Conservation (phyloP, 129 eudicot species). For the Pulicaria dysenterica region DNA sequence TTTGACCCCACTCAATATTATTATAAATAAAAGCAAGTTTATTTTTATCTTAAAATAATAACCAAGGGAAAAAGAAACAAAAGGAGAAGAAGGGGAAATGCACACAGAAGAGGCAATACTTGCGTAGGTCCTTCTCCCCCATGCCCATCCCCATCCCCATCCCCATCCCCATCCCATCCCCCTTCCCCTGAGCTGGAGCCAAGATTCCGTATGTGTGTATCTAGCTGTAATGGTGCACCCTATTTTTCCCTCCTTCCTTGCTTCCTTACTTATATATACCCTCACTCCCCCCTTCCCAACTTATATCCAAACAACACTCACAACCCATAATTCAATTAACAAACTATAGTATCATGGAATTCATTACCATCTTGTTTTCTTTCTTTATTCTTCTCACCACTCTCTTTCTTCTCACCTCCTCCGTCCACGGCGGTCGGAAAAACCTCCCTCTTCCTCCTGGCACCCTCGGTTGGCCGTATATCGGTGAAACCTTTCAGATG, state of each 20-base stretch:
- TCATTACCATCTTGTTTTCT: slow-evolving; percentile 30
- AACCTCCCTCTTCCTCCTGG: slow-evolving; percentile 86
- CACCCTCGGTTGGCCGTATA: slow-evolving; percentile 88
- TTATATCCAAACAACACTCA: slow-evolving; percentile 25
- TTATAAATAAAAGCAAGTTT: too few species aligned
- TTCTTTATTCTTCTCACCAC: slow-evolving; percentile 22
- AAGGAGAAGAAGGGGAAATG: not conserved
- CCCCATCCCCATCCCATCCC: slow-evolving; percentile 22
- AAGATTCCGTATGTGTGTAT: slow-evolving; percentile 71
- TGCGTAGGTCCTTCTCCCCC: slow-evolving; percentile 25
- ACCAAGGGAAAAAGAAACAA: not conserved
- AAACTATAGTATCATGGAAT: slow-evolving; percentile 48
- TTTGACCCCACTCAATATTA: too few species aligned
- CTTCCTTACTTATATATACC: slow-evolving; percentile 45
- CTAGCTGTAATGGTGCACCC: slow-evolving; percentile 61
- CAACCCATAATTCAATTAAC: not conserved
- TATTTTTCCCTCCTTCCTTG: not conserved
- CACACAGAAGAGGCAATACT: slow-evolving; percentile 17
- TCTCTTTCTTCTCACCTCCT: slow-evolving; percentile 30
- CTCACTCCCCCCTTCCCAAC: slow-evolving; percentile 43
- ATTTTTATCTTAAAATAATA: not conserved
- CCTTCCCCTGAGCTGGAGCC: slow-evolving; percentile 61
- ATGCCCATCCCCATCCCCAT: slow-evolving; percentile 27
- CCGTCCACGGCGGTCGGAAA: slow-evolving; percentile 39
- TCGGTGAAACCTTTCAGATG: slow-evolving; percentile 94